These are phyloP conservation scores for Herpetomonas samuelpessoai DNA, from an alignment of 208 protist genomes.

Conservation along the genomic window DNA sequence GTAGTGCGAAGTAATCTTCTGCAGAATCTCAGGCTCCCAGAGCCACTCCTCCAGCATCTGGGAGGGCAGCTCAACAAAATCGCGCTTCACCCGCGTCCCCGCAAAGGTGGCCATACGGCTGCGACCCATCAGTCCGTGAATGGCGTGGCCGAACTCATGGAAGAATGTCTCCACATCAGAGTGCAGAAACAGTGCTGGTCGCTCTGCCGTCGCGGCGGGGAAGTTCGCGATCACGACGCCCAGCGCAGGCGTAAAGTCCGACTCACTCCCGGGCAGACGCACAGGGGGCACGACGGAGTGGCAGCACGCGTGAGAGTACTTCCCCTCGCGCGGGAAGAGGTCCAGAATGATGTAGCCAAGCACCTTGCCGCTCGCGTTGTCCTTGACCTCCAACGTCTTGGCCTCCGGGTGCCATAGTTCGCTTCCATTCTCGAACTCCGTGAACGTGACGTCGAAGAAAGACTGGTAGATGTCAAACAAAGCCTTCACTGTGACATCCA, in stretches of 20 bases:
- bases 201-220: constrained; percentile 53
- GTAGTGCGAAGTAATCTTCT: constrained; percentile 79
- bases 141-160: constrained; percentile 90
- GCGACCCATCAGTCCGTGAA: constrained; percentile 78
- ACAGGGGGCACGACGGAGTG: constrained; percentile 73
- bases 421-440: constrained; percentile 52
- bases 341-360: constrained; percentile 83
- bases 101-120: constrained; percentile 77
- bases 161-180: constrained; percentile 88
- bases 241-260: constrained; percentile 70
- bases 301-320: constrained; percentile 84
- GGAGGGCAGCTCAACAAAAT: constrained; percentile 90
- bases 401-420: constrained; percentile 72
- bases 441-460: constrained; percentile 84
- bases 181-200: constrained; percentile 76
- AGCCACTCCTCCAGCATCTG: constrained; percentile 91
- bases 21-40: constrained; percentile 81
- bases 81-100: constrained; percentile 70
- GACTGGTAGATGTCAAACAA: constrained; percentile 81
- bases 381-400: constrained; percentile 67
- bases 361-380: constrained; percentile 48
- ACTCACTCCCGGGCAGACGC: constrained; percentile 34
- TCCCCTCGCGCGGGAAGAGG: constrained; percentile 84
- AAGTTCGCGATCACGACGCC: constrained; percentile 83
- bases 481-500: constrained; percentile 70